Conservation (phyloP, 108 stramenopile species). For the Epithemia pelagica region DNA sequence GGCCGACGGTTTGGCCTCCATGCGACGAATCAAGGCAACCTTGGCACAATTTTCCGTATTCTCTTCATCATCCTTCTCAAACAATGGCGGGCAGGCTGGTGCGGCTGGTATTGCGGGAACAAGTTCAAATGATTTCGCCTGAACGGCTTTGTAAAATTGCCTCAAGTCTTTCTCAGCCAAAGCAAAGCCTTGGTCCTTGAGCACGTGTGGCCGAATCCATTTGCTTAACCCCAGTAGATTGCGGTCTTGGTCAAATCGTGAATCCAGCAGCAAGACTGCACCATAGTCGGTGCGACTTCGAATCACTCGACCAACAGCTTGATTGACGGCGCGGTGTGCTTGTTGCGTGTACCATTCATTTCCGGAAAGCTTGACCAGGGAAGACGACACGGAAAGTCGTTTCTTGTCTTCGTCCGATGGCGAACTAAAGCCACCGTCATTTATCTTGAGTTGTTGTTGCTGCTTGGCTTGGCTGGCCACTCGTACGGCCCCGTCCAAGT, state of each 20-base stretch:
- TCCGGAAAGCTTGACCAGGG: conserved; percentile 56
- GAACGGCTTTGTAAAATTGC: conserved; percentile 47
- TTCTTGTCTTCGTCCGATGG: not conserved
- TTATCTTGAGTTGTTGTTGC: conserved; percentile 19
- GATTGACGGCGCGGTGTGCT: conserved; percentile 96
- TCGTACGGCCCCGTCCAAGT: conserved; percentile 72
- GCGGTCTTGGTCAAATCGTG: conserved; percentile 75
- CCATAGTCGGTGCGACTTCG: conserved; percentile 97
- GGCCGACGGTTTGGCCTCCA: not conserved
- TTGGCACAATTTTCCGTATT: conserved; percentile 37
- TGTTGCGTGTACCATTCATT: conserved; percentile 96
- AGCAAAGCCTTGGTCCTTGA: conserved; percentile 68
- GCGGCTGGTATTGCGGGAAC: conserved; percentile 4
- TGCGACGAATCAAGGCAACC: conserved; percentile 42
- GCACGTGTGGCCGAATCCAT: conserved; percentile 75
- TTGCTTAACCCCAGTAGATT: conserved; percentile 73
- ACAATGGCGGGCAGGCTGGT: not conserved
- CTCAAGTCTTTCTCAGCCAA: conserved; percentile 39
- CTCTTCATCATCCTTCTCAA: conserved; percentile 15
- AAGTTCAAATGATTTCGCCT: not conserved
- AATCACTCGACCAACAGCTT: conserved; percentile 96
- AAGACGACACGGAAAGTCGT: not conserved
- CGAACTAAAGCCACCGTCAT: conserved; percentile 65
- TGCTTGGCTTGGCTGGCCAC: conserved; percentile 32
- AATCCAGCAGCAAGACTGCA: conserved; percentile 90